A percentile compares a stretch with the other conserved stretches of the same genome.
phyloP scores from a whole-genome alignment of 2,329 filamentous ascomycete genomes.

The Podosphaera fusca region DNA sequence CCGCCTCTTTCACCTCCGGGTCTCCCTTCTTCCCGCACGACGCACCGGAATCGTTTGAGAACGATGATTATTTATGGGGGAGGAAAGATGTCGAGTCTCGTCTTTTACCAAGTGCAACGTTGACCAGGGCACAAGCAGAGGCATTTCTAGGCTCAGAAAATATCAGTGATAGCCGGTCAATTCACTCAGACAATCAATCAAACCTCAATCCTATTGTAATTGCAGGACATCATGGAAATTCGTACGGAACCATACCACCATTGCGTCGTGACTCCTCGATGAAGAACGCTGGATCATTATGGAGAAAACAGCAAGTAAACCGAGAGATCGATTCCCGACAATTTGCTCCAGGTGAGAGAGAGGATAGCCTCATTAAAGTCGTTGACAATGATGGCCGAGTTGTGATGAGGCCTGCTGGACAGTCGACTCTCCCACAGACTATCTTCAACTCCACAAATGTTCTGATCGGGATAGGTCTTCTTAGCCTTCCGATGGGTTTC shows the following conservation, averaged over 20 bases:
- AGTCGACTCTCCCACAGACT: slow-evolving; percentile 88
- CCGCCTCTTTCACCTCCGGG: slow-evolving; percentile 58
- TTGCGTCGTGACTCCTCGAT: slow-evolving; percentile 21
- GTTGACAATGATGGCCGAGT: slow-evolving; percentile 73
- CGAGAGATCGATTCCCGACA: neutral
- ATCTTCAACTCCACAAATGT: slow-evolving; percentile 77
- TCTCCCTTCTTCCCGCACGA: slow-evolving; percentile 44
- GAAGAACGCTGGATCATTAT: slow-evolving; percentile 26
- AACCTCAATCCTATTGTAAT: slow-evolving; percentile 16
- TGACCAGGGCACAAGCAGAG: neutral
- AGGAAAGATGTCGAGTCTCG: neutral
- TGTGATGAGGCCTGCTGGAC: slow-evolving; percentile 65
- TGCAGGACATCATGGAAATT: slow-evolving; percentile 45
- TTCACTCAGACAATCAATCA: slow-evolving; percentile 5
- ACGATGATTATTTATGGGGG: neutral
- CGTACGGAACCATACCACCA: slow-evolving; percentile 29
- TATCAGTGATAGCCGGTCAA: neutral
- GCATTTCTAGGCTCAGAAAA: neutral
- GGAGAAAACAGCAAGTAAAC: slow-evolving; percentile 24
- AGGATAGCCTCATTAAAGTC: slow-evolving; percentile 71
- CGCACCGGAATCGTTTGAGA: neutral
- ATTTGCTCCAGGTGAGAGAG: slow-evolving; percentile 22
- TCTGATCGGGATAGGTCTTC: slow-evolving; percentile 68
- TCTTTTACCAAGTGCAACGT: neutral
- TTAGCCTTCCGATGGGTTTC: slow-evolving; percentile 72